A percentile compares a stretch with the other conserved stretches of the same genome.
Evolutionary conservation across 1,284 basidiomycete species (phyloP).

Genomic region (Heterobasidion irregulare): DNA sequence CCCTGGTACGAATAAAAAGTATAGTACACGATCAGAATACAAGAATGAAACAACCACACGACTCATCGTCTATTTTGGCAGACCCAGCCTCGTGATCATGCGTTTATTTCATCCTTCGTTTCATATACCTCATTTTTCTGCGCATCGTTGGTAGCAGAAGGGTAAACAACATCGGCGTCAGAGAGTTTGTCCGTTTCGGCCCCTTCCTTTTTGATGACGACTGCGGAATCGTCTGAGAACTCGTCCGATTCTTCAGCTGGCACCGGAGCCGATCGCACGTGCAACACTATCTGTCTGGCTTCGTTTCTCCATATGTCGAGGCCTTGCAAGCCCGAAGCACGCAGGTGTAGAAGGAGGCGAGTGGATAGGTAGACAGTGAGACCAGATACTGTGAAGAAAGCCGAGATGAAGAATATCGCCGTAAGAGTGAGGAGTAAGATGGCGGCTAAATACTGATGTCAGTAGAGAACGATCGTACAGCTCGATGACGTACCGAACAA

Average conservation of each 20-base stretch:
- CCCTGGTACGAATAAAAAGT: neutral
- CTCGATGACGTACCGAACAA: conserved; percentile 16
- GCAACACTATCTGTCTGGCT: conserved; percentile 14
- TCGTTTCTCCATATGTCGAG: conserved; percentile 28
- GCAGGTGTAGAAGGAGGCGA: conserved; percentile 23
- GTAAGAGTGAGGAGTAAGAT: conserved; percentile 10
- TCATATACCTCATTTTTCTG: neutral
- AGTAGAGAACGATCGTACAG: neutral
- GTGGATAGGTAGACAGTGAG: conserved; percentile 24
- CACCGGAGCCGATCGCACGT: neutral
- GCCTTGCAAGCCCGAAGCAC: conserved; percentile 25
- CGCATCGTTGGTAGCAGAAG: neutral
- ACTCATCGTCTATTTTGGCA: neutral
- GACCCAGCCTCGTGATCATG: neutral
- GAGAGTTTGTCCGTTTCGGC: neutral
- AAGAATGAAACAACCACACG: neutral
- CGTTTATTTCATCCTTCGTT: neutral
- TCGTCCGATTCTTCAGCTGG: neutral
- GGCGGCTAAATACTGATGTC: conserved; percentile 3
- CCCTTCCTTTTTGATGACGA: conserved; percentile 1
- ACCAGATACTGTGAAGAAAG: conserved; percentile 17
- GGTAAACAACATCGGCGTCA: neutral
- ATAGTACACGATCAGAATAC: neutral
- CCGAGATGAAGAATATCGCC: conserved; percentile 11
- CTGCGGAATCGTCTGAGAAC: neutral